Conservation (phyloP, 2,329 filamentous ascomycete genomes). For the Atkinsonella texensis region DNA sequence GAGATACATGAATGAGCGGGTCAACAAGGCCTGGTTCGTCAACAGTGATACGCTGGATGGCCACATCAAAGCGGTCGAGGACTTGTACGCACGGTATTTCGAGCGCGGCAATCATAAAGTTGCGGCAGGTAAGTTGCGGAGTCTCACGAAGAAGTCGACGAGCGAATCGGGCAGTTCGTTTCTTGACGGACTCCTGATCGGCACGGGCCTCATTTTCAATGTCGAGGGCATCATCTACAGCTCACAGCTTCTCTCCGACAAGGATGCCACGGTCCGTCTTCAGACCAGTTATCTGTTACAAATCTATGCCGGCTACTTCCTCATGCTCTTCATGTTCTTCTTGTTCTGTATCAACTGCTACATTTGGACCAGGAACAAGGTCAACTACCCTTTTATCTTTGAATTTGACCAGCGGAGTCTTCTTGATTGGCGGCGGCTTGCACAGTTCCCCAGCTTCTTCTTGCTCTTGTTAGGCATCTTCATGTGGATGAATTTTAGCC, state of each 20-base stretch:
- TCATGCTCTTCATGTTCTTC: constrained; percentile 66
- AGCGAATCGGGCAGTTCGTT: constrained; percentile 48
- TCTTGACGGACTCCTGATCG: constrained; percentile 53
- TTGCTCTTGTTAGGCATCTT: constrained; percentile 65
- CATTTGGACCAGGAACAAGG: constrained; percentile 70
- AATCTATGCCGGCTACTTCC: constrained; percentile 86
- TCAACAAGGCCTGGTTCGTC: constrained; percentile 85
- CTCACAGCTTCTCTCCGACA: constrained; percentile 35
- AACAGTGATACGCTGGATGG: constrained; percentile 74
- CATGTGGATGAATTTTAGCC: constrained; percentile 81
- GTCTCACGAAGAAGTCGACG: constrained; percentile 46
- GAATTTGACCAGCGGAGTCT: constrained; percentile 83
- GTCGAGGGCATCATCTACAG: constrained; percentile 55
- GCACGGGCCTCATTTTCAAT: constrained; percentile 52
- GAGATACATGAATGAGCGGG: constrained; percentile 81
- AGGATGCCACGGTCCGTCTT: constrained; percentile 33
- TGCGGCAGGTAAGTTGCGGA: constrained; percentile 75
- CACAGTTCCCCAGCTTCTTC: constrained; percentile 79
- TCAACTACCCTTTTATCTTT: constrained; percentile 96
- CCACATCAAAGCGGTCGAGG: constrained; percentile 71
- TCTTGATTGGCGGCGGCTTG: constrained; percentile 79
- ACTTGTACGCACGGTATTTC: constrained; percentile 90
- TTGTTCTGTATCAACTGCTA: constrained; percentile 81
- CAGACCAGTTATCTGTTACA: constrained; percentile 64
- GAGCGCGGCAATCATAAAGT: constrained; percentile 89